Percentiles rank a stretch among this genome's conserved stretches.
phyloP scores from a whole-genome alignment of 2,329 filamentous ascomycete species.

The Colletotrichum costaricense region DNA sequence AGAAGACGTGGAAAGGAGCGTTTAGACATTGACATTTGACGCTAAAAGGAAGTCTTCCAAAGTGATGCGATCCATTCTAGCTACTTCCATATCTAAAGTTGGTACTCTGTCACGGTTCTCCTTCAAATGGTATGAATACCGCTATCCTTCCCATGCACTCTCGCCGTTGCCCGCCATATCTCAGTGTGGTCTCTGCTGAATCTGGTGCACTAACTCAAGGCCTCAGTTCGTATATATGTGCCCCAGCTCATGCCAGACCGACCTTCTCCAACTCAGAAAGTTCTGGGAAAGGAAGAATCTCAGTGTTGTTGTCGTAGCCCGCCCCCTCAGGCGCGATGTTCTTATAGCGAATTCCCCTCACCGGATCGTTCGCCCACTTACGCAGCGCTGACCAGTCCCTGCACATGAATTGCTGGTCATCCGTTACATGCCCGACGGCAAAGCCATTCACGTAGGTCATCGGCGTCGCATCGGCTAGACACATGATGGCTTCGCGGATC shows the following conservation, averaged over 20 bases:
- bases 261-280: conserved; percentile 4
- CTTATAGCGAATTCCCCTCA: conserved; percentile 13
- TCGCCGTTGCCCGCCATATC: not conserved
- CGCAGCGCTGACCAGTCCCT: conserved; percentile 21
- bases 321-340: conserved; percentile 13
- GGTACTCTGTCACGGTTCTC: not conserved
- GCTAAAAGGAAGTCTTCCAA: too few relatives aligned
- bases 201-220: not conserved
- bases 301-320: conserved; percentile 14
- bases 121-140: not conserved
- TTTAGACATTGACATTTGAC: too few relatives aligned
- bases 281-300: conserved; percentile 22
- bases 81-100: too few relatives aligned
- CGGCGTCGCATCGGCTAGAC: conserved; percentile 14
- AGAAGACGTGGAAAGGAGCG: too few relatives aligned
- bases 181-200: not conserved
- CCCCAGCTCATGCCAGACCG: conserved; percentile 6
- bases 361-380: conserved; percentile 22
- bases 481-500: conserved; percentile 22
- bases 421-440: conserved; percentile 12
- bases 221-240: not conserved
- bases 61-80: too few relatives aligned
- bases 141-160: not conserved
- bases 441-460: conserved; percentile 27
- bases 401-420: conserved; percentile 26